Conservation (phyloP, 495 filamentous ascomycete genomes). For the Jackrogersella multiformis region DNA sequence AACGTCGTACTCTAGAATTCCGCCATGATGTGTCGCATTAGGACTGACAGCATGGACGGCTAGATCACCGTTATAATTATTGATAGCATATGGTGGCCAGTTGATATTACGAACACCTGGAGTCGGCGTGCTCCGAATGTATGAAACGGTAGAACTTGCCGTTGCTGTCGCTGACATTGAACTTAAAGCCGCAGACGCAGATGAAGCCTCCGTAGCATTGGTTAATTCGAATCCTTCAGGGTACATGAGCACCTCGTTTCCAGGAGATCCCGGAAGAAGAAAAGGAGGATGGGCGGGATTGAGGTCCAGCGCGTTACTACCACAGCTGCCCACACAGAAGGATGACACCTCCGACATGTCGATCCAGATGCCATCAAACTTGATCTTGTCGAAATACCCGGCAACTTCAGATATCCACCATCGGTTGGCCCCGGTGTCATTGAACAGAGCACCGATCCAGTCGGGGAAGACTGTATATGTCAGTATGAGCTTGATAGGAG, state of each 20-base stretch:
- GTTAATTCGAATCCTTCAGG: constrained; percentile 77
- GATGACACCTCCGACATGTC: constrained; percentile 86
- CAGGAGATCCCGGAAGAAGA: constrained; percentile 69
- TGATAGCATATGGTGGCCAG: constrained; percentile 82
- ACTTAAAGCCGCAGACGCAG: constrained; percentile 59
- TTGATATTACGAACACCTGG: constrained; percentile 78
- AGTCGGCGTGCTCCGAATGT: constrained; percentile 71
- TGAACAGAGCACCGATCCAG: constrained; percentile 68
- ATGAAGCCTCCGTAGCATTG: constrained; percentile 73
- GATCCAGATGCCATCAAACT: constrained; percentile 90
- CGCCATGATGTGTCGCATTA: constrained; percentile 80
- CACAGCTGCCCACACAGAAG: constrained; percentile 84
- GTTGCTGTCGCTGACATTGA: constrained; percentile 43
- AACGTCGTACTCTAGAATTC: constrained; percentile 79
- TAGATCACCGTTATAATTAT: constrained; percentile 81
- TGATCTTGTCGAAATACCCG: constrained; percentile 66
- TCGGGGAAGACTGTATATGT: constrained; percentile 60
- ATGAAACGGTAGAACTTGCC: constrained; percentile 51
- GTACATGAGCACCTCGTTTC: constrained; percentile 68
- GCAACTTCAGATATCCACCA: constrained; percentile 80
- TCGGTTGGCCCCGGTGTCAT: constrained; percentile 62
- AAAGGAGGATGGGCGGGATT: constrained; percentile 79
- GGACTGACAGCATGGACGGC: constrained; percentile 77
- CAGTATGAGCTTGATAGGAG: constrained; percentile 58
- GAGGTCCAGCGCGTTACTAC: constrained; percentile 70